Conservation (phyloP, 257 asterid genomes). For the Plectranthus barbatus region DNA sequence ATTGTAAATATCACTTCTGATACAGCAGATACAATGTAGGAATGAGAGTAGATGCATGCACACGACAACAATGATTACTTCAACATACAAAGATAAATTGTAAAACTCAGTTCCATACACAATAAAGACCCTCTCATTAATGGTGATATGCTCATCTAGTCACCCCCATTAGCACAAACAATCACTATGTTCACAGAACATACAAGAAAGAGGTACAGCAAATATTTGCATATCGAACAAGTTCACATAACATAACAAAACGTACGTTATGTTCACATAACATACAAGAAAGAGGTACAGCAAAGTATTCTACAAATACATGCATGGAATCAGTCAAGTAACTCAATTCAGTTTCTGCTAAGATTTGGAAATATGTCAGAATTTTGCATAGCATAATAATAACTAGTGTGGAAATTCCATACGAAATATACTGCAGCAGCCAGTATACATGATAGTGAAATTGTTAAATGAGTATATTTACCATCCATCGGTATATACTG, state of each 20-base stretch:
- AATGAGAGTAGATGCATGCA: not conserved
- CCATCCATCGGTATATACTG: constrained; percentile 90
- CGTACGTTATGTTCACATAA: too few relatives aligned
- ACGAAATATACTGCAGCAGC: not conserved
- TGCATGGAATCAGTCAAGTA: not conserved
- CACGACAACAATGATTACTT: not conserved
- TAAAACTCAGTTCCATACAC: too few relatives aligned
- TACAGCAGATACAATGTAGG: not conserved
- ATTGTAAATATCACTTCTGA: not conserved
- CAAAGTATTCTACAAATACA: not conserved
- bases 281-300: too few relatives aligned
- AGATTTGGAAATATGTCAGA: not conserved
- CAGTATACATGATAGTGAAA: not conserved
- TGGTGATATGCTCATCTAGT: too few relatives aligned
- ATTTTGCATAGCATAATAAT: not conserved
- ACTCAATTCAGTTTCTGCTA: not conserved
- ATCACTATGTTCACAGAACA: not conserved
- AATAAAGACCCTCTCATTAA: too few relatives aligned
- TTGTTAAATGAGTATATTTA: constrained; percentile 37
- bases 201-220: not conserved
- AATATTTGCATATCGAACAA: too few relatives aligned
- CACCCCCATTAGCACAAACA: not conserved
- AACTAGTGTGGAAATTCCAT: not conserved
- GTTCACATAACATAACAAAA: too few relatives aligned
- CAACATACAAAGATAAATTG: not conserved